Percentiles rank a stretch among this genome's conserved stretches.
These are phyloP conservation scores for Dactylellina cionopaga DNA, from an alignment of 2,329 filamentous ascomycete species.

Conservation along the genomic window DNA sequence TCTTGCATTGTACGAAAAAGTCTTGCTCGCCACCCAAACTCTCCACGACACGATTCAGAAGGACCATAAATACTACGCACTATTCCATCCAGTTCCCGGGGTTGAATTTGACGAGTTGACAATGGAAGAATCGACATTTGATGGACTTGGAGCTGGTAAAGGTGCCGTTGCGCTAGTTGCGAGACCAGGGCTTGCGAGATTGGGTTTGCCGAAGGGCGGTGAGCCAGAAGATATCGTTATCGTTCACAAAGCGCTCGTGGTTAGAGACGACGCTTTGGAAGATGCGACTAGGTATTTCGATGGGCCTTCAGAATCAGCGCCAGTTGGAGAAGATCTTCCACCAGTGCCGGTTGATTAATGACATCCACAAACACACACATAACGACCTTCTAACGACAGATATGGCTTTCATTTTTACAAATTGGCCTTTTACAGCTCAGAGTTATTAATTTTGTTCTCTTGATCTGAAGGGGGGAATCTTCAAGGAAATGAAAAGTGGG, in stretches of 20 bases:
- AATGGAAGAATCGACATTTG: conserved; percentile 47
- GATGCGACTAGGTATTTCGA: conserved; percentile 37
- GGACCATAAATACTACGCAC: conserved; percentile 38
- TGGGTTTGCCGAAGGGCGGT: conserved; percentile 35
- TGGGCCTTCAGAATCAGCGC: not conserved
- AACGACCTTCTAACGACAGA: conserved; percentile 16
- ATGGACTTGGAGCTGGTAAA: conserved; percentile 38
- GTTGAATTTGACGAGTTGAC: conserved; percentile 46
- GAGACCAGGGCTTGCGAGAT: conserved; percentile 34
- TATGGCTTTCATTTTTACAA: not conserved
- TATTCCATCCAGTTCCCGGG: conserved; percentile 45
- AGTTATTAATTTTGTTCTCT: not conserved
- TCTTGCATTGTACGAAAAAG: conserved; percentile 46
- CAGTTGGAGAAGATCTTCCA: conserved; percentile 3
- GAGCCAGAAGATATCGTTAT: conserved; percentile 46
- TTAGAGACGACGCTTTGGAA: conserved; percentile 39
- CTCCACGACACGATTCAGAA: conserved; percentile 43
- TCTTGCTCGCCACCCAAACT: conserved; percentile 26
- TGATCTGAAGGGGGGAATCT: not conserved
- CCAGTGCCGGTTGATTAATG: not conserved
- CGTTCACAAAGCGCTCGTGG: conserved; percentile 47
- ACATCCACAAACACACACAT: not conserved
- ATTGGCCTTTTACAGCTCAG: not conserved
- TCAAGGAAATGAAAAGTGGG: not conserved
- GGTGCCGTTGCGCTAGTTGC: conserved; percentile 34